Conservation (phyloP, 805 yeast species). For the Saccharomyces cerevisiae region DNA sequence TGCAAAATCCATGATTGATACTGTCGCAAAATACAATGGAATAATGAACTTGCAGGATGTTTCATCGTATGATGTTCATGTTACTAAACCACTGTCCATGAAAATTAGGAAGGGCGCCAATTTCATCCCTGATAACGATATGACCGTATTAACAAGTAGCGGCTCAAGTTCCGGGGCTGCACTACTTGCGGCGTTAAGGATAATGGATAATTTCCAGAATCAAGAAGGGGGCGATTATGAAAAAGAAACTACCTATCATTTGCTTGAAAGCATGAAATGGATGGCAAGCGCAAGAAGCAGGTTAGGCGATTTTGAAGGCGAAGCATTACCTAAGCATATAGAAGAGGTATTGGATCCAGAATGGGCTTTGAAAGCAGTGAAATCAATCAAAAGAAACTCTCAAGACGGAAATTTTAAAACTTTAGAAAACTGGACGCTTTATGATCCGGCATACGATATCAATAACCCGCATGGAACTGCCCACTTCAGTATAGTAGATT, state of each 20-base stretch:
- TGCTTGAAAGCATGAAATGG: conserved; percentile 90
- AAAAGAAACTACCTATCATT: conserved; percentile 49
- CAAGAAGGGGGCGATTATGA: conserved; percentile 39
- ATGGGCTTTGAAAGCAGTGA: conserved; percentile 50
- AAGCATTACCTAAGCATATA: conserved; percentile 31
- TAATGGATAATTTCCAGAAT: conserved; percentile 43
- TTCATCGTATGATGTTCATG: conserved; percentile 44
- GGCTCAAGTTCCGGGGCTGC: conserved; percentile 87
- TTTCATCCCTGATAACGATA: conserved; percentile 32
- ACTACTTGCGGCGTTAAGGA: conserved; percentile 61
- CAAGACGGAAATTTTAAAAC: conserved; percentile 34
- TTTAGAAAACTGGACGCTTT: conserved; percentile 54
- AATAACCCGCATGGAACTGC: conserved; percentile 88
- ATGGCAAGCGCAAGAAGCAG: conserved; percentile 79
- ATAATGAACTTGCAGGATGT: conserved; percentile 60
- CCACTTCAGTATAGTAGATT: conserved; percentile 74
- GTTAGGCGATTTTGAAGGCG: conserved; percentile 55
- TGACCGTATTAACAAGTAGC: conserved; percentile 46
- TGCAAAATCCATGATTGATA: conserved; percentile 47
- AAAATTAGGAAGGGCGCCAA: conserved; percentile 21
- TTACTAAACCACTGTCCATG: conserved; percentile 31
- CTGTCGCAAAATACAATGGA: conserved; percentile 55
- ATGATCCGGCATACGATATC: conserved; percentile 69
- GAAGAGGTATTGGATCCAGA: conserved; percentile 38
- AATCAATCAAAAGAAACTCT: conserved; percentile 36